Base-by-base conservation (phyloP, 441 rosid genomes). In the Jatropha podagrica region DNA sequence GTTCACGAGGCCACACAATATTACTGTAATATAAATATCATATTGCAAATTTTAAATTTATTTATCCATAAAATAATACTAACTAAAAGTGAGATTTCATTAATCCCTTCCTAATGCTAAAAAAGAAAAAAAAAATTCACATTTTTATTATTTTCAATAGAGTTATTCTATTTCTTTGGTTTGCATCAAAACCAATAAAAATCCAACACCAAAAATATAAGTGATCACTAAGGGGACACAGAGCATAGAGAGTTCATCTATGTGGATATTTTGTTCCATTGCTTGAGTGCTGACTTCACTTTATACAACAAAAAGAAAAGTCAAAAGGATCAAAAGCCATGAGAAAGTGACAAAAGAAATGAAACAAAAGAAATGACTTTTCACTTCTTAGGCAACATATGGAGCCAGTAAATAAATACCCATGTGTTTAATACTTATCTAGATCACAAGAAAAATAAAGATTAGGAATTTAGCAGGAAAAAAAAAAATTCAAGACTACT, bases 191-290 rank as follows among this genome's bases (percentile, higher is more conserved):
- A 11, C 26, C 23, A 6, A 37, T 18, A 49, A 32, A 46, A 52
- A 14, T 27, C 23, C 1, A 69, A 20, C 32, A 51, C 3, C 14
- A 51, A 46, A 69, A 0, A 27, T 52, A 14, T 32, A 23, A 61
- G 13, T 32, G 46, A 7, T 69, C 61, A 37, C 49, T 40, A 5
- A 38, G 68, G 59, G 27, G 49, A 49, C 68, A 61, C 1, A 7
- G 23, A 26, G 40, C 54, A 1, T 60, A 44, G 42, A 55, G 6
- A 13, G 26, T 41, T 83, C 69, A 73, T 78, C 72, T 62, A 74
- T 55, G 75, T 68, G 80, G 77, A 69, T 77, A 77, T 75, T 80
- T 73, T 8, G 23, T 42, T 63, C 77, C 72, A 68, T 56, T 26
- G 32, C 32, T 32, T 32, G 32, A 32, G 32, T 54, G 56, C 23